Conservation (phyloP, 768 basidiomycete species). For the Suillus spraguei region DNA sequence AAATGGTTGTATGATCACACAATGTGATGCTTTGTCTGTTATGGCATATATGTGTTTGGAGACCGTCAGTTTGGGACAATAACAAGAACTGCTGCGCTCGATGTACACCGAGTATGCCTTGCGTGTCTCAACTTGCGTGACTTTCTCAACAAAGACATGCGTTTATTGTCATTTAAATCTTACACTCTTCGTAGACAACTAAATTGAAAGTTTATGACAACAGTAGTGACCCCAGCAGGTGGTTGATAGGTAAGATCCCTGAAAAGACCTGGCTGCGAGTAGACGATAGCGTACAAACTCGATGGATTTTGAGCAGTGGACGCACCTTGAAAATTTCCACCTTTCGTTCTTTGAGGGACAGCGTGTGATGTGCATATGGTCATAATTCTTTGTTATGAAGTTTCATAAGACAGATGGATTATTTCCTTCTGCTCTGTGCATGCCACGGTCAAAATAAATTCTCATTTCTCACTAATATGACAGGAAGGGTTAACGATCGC, state of each 20-base stretch:
- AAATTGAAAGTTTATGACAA: neutral
- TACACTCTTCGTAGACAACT: neutral
- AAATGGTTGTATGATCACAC: neutral
- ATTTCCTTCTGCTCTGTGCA: too few relatives aligned
- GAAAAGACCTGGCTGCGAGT: neutral
- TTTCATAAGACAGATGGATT: neutral
- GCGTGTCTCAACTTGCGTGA: too few relatives aligned
- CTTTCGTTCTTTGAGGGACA: neutral
- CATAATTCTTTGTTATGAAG: neutral
- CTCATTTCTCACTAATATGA: too few relatives aligned
- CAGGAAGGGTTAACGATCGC: too few relatives aligned
- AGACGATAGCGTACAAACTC: neutral
- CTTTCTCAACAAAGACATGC: too few relatives aligned
- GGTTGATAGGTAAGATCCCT: neutral
- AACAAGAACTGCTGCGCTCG: neutral
- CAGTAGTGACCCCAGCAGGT: neutral
- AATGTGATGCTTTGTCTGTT: neutral
- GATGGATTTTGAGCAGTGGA: too few relatives aligned
- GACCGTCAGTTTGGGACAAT: neutral
- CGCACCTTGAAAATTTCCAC: too few relatives aligned
- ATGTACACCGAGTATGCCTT: neutral
- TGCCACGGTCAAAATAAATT: too few relatives aligned
- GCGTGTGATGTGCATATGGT: neutral
- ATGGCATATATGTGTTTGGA: neutral
- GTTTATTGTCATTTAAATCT: neutral